Base-by-base conservation (phyloP, 345 rosid genomes). In the Citrus inodora region DNA sequence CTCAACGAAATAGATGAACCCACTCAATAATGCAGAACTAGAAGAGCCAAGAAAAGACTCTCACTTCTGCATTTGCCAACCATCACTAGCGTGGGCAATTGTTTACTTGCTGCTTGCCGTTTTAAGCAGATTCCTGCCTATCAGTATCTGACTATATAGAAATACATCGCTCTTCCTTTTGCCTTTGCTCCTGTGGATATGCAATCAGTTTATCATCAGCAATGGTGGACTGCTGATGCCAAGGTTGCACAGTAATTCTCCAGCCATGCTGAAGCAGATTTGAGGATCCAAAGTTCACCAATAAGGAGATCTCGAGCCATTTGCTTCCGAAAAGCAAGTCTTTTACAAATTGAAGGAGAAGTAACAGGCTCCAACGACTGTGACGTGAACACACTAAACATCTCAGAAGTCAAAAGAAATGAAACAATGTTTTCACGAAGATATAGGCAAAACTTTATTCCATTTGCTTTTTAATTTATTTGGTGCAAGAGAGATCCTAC, bases 231-330 rank as follows among this genome's bases (percentile, higher is more conserved):
- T 38, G 76, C 76, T 32, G 30, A 1, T 42, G 59, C n/a, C 82
- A 85, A 83, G 73, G 30, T 71, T 38, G 86, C 73, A 40, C 92
- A 84, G 82, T 93, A 91, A 79, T 88, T 89, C 73, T 77, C 80
- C 64, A 90, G 87, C 98, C 98, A 94, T 9, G 87, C 76, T 62
- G 89, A 83, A 55, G 91, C 97, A 80, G 97, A 88, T 81, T 80
- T 76, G 62, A 95, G 90, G 76, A 90, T 76, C 27, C 89, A 92
- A 80, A 89, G 91, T 86, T 95, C 95, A 4, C 98, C 98, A 0
- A 30, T 65, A 55, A 92, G 92, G 48, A 95, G 95, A 73, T 91
- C 84, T 61, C 80, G 71, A 46, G 95, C 95, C 97, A 91, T 91
- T 79, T 80, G 85, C 87, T 80, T 89, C 78, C 91, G 70, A 60